Base-by-base conservation (phyloP, 2,329 filamentous ascomycete genomes). In the Calonectria honghensis region DNA sequence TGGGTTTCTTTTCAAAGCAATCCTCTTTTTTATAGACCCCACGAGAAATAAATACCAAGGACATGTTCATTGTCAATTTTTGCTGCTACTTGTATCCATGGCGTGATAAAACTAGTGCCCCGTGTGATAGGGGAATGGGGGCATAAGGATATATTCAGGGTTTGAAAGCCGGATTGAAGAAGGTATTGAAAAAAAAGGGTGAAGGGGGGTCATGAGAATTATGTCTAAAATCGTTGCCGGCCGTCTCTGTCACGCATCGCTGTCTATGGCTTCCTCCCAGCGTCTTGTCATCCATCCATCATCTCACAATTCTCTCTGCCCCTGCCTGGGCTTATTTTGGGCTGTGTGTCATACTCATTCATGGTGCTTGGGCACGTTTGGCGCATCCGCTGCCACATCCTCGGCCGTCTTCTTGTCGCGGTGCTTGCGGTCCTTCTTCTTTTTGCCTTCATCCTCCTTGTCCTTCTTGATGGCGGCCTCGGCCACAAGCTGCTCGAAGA, bases 381-480 rank as follows among this genome's bases (percentile, higher is more conserved):
- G 79, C 32, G 77, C 81, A 54, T 81, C 79, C 16, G 76, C 78
- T n/a, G 80, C 78, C 48, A 78, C 73, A 4, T 81, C 77, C 32
- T 81, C 80, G 54, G 81, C 79, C 29, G 73, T 75, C 66, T 82
- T 82, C 51, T 79, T 78, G 70, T 82, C 32, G 54, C 88, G 83
- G 52, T 87, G 84, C 77, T 88, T 87, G 79, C 89, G 88, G 80
- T 87, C 87, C 76, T 91, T 88, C 87, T 92, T 90, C 79, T 87
- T 87, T 85, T 92, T 92, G 83, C 89, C 88, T 83, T 95, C 94
- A 72, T 94, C 92, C 81, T 96, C 94, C 84, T 95, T 93, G 82
- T 97, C 95, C 87, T 98, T 98, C 91, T 98, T 98, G 69, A 96
- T 94, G 72, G 96, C 96, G 6, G 96, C 96, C 84, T 99, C 97